Conservation (phyloP, 345 rosid species). For the Corchorus olitorius region DNA sequence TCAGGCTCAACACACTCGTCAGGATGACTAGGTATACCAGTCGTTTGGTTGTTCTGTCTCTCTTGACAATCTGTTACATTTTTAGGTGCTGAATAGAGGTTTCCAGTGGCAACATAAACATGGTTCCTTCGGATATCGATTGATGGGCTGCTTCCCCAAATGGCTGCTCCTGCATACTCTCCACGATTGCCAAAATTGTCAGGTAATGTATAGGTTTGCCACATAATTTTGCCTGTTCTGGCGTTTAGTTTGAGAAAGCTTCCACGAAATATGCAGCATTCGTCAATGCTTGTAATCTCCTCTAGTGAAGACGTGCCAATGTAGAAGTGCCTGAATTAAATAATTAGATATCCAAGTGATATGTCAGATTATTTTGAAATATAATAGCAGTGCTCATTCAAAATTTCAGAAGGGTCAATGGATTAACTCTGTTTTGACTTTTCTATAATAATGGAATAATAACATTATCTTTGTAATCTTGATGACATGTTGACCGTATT, state of each 20-base stretch:
- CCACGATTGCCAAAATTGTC: constrained; percentile 20
- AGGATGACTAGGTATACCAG: constrained; percentile 16
- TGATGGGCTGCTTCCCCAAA: constrained; percentile 44
- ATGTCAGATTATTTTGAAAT: too few species aligned
- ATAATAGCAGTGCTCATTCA: too few species aligned
- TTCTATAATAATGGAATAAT: too few species aligned
- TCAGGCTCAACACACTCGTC: constrained; percentile 33
- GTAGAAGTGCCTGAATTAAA: constrained; percentile 26
- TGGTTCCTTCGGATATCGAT: constrained; percentile 28
- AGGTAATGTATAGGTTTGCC: constrained; percentile 34
- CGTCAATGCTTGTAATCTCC: not conserved
- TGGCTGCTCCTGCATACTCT: constrained; percentile 34
- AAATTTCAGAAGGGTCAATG: too few species aligned
- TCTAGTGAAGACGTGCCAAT: constrained; percentile 28
- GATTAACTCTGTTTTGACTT: too few species aligned
- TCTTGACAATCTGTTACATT: constrained; percentile 26
- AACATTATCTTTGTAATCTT: too few species aligned
- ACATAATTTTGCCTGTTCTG: constrained; percentile 23
- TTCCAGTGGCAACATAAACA: constrained; percentile 35
- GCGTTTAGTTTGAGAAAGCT: constrained; percentile 30
- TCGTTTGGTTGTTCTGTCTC: constrained; percentile 31
- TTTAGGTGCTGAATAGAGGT: constrained; percentile 32
- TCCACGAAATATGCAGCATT: constrained; percentile 30
- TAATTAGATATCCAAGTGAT: not conserved
- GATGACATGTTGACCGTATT: too few species aligned